Conservation (phyloP, 257 asterid species). For the Solanum sitiens region DNA sequence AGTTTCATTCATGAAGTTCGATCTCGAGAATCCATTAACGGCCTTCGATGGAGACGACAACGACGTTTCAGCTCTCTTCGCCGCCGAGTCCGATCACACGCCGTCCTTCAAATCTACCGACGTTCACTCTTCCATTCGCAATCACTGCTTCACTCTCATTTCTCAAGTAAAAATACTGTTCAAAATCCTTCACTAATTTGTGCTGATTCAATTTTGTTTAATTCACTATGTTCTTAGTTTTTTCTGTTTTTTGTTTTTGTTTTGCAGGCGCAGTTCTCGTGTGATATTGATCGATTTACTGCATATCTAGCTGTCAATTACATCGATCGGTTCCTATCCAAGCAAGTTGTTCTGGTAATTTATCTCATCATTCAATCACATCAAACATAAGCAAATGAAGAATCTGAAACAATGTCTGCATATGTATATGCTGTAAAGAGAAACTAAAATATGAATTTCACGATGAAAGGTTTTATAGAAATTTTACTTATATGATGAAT, state of each 20-base stretch:
- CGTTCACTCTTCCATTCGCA: constrained; percentile 29
- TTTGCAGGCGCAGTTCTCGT: constrained; percentile 28
- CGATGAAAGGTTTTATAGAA: not conserved
- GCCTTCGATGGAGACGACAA: constrained; percentile 6
- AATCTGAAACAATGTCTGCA: not conserved
- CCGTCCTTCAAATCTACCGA: constrained; percentile 20
- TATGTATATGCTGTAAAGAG: not conserved
- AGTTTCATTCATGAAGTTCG: constrained; percentile 17
- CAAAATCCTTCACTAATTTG: not conserved
- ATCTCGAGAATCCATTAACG: constrained; percentile 38
- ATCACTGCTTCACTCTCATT: constrained; percentile 27
- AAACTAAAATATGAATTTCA: not conserved
- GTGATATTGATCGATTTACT: constrained; percentile 28
- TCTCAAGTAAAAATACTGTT: constrained; percentile 19
- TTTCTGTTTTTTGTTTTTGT: not conserved
- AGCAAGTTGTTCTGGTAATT: constrained; percentile 29
- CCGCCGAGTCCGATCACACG: constrained; percentile 38
- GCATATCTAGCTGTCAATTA: constrained; percentile 46
- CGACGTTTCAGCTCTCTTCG: constrained; percentile 42
- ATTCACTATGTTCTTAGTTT: not conserved
- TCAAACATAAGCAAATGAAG: not conserved
- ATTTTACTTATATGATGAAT: not conserved
- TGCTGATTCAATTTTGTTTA: not conserved
- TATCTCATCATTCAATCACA: not conserved
- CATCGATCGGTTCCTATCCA: constrained; percentile 49